These are phyloP conservation scores for Penicillium hesseltinei DNA, from an alignment of 2,329 filamentous ascomycete genomes.

Conservation along the genomic window DNA sequence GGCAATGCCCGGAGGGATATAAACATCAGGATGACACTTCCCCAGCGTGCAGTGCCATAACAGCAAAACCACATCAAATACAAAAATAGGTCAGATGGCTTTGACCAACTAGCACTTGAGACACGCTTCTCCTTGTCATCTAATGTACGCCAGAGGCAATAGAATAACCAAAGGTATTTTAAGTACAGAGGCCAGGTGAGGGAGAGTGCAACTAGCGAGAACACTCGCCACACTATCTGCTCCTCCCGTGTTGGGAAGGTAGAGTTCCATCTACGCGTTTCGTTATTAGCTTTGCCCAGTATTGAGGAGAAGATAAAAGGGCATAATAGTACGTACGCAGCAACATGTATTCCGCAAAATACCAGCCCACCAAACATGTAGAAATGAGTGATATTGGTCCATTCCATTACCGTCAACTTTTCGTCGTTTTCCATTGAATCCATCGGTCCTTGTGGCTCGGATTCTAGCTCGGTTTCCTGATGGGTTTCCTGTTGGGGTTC, in stretches of 20 bases:
- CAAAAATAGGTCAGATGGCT: neutral
- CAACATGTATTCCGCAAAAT: conserved; percentile 11
- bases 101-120: neutral
- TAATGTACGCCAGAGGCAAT: neutral
- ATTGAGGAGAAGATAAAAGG: neutral
- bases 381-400: neutral
- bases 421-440: neutral
- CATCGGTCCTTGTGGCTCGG: neutral
- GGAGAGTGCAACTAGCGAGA: conserved; percentile 1
- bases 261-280: conserved; percentile 5
- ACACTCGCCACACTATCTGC: conserved; percentile 3
- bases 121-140: neutral
- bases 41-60: conserved; percentile 1
- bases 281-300: neutral
- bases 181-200: neutral
- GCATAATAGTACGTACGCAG: conserved; percentile 5
- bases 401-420: neutral
- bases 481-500: neutral
- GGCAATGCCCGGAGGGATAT: conserved; percentile 13
- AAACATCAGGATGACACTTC: conserved; percentile 12
- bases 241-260: conserved; percentile 2
- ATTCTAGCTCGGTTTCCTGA: neutral
- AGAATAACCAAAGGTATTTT: neutral
- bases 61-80: neutral
- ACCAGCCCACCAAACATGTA: conserved; percentile 1